Percentiles rank a stretch among this genome's conserved stretches.
phyloP scores from a whole-genome alignment of 805 yeast genomes.

The Lipomyces kockii region DNA sequence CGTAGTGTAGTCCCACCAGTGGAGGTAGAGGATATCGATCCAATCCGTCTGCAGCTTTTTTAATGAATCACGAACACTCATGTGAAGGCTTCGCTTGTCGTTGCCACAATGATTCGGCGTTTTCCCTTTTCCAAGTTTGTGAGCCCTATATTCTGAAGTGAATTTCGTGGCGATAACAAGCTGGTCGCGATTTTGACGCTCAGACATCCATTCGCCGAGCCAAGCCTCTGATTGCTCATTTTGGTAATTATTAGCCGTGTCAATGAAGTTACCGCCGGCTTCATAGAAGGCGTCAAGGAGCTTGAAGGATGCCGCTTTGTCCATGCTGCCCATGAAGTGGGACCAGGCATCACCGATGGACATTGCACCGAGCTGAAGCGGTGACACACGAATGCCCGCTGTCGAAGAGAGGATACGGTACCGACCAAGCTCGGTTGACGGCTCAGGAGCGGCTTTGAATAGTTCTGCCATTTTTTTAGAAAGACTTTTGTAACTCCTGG shows the following conservation, averaged over 20 bases:
- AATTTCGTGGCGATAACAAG: conserved; percentile 44
- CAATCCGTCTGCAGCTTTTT: conserved; percentile 38
- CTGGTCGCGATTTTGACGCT: conserved; percentile 37
- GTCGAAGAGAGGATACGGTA: conserved; percentile 37
- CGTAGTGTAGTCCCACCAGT: conserved; percentile 41
- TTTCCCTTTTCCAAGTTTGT: conserved; percentile 9
- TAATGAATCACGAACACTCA: conserved; percentile 10
- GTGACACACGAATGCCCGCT: conserved; percentile 40
- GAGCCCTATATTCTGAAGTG: conserved; percentile 37
- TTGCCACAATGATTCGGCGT: conserved; percentile 13
- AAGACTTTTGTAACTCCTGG: too few relatives aligned
- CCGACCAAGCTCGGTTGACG: conserved; percentile 18
- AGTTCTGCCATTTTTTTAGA: conserved; percentile 1
- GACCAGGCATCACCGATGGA: conserved; percentile 41
- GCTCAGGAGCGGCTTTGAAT: neutral
- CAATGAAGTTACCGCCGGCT: conserved; percentile 41
- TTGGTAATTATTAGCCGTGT: conserved; percentile 39
- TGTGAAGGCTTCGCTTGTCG: conserved; percentile 3
- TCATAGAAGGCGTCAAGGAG: conserved; percentile 37
- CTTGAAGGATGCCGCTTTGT: conserved; percentile 32
- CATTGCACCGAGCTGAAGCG: conserved; percentile 40
- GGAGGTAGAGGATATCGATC: conserved; percentile 39
- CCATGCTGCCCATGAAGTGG: conserved; percentile 9
- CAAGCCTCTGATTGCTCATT: conserved; percentile 39
- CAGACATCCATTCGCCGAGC: conserved; percentile 42